Evolutionary conservation across 495 filamentous ascomycete species (phyloP), one percentile per base, ranked within the genome.

Genomic region (Sabuloglossum arenarium): DNA sequence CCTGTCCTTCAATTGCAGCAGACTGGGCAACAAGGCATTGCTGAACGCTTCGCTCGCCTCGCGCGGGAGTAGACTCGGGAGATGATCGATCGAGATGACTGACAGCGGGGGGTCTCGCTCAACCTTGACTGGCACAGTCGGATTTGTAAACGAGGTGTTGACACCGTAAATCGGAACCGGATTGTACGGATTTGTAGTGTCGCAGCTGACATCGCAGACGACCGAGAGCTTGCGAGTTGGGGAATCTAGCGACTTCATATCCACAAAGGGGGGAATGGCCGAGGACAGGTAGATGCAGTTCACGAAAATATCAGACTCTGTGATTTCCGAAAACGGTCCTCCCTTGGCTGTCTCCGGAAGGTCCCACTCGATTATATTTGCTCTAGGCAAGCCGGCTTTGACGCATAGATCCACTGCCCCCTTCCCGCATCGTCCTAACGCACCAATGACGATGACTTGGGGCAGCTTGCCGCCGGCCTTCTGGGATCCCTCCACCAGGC

Each of bases 21-120:
- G 70, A 60, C 79, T 82, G 2, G 88, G 88, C 34, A 97, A 68
- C 56, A 97, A 70, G 27, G 83, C 84, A 45, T 73, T 69, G 69
- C 81, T 87, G 67, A 95, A 96, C 27, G 85, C 79, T 72, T 97
- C 90, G 31, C 79, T 86, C 37, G 86, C 80, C 68, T 97, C 90
- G 46, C 89, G 73, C 10, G 90, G 86, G 19, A 97, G 75, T 37
- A 95, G 77, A 29, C 80, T 84, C 5, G 90, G 90, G 9, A 97
- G 77, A 65, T 95, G 90, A 65, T 95, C 89, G 62, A 97, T 95
- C 54, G 79, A 81, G 66, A 93, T 88, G 53, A 90, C 85, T 34
- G 76, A 80, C 52, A 87, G 70, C 10, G 74, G 74, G 6, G 80
- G 79, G 45, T 70, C 70, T 23, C n/a, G 2, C 47, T 69, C 70